These are phyloP conservation scores for Blepharisma japonicum DNA, from an alignment of 73 alveolate genomes.

Conservation along the genomic window DNA sequence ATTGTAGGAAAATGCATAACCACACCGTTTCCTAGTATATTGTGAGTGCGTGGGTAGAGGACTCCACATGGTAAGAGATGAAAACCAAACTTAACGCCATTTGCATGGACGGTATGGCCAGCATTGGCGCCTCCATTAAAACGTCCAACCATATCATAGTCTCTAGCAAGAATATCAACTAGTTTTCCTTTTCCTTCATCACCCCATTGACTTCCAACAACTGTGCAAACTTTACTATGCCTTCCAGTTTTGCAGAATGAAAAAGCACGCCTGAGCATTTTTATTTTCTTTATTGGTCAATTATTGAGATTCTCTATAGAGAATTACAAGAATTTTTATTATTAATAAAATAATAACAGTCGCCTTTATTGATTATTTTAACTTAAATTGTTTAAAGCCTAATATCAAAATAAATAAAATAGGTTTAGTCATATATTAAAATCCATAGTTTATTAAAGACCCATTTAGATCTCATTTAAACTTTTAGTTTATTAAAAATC, in stretches of 20 bases:
- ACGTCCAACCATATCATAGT: conserved; percentile 64
- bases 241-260: conserved; percentile 45
- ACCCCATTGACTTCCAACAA: conserved; percentile 97
- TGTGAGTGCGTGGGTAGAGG: conserved; percentile 66
- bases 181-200: conserved; percentile 98
- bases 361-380: no score
- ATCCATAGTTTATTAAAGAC: no score
- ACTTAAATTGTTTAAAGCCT: no score
- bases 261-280: conserved; percentile 12
- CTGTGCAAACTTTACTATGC: conserved; percentile 60
- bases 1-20: conserved; percentile 75
- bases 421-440: no score
- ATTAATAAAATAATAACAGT: no score
- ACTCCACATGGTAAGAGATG: conserved; percentile 97
- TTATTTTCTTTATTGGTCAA: background rate
- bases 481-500: no score
- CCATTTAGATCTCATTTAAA: no score
- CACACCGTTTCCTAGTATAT: conserved; percentile 94
- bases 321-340: no score
- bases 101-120: conserved; percentile 94
- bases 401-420: no score
- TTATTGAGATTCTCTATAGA: background rate
- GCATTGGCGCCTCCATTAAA: conserved; percentile 97
- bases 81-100: conserved; percentile 84
- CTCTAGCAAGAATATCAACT: conserved; percentile 91